phyloP scores from a whole-genome alignment of 306 rosid species.

The Oxytropis ochrocephala region DNA sequence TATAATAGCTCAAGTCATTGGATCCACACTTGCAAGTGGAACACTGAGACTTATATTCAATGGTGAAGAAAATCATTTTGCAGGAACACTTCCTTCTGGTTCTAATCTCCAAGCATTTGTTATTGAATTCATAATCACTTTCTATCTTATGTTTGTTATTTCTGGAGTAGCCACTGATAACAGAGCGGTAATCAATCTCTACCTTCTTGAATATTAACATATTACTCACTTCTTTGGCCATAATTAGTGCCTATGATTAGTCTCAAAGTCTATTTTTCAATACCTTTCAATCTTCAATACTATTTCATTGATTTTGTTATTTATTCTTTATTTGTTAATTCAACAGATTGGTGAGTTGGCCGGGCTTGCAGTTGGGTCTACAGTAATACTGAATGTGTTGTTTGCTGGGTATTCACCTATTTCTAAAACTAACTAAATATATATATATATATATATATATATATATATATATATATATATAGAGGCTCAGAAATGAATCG shows the following conservation, averaged over 20 bases:
- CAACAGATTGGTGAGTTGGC: constrained; percentile 77
- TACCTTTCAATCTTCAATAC: not conserved
- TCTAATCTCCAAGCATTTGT: constrained; percentile 55
- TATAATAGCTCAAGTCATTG: constrained; percentile 48
- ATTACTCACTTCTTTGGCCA: not conserved
- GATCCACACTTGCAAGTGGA: constrained; percentile 74
- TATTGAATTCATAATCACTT: constrained; percentile 73
- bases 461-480: no score
- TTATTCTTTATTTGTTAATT: not conserved
- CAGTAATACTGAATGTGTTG: constrained; percentile 67
- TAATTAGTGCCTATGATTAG: not conserved
- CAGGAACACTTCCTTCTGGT: constrained; percentile 54
- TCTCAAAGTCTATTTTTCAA: not conserved
- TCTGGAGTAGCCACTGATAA: constrained; percentile 81
- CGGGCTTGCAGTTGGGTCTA: constrained; percentile 70
- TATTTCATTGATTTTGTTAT: not conserved
- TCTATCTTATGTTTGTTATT: constrained; percentile 69
- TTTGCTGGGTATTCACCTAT: constrained; percentile 55
- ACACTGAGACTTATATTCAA: constrained; percentile 57
- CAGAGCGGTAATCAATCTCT: constrained; percentile 53
- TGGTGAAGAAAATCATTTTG: constrained; percentile 35
- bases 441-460: no score
- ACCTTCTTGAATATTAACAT: no score
- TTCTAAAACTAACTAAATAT: not conserved
- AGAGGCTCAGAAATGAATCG: no score